Evolutionary conservation across 208 protist genomes (phyloP), one percentile per base, ranked within the genome.

Genomic region (Novymonas esmeraldas): DNA sequence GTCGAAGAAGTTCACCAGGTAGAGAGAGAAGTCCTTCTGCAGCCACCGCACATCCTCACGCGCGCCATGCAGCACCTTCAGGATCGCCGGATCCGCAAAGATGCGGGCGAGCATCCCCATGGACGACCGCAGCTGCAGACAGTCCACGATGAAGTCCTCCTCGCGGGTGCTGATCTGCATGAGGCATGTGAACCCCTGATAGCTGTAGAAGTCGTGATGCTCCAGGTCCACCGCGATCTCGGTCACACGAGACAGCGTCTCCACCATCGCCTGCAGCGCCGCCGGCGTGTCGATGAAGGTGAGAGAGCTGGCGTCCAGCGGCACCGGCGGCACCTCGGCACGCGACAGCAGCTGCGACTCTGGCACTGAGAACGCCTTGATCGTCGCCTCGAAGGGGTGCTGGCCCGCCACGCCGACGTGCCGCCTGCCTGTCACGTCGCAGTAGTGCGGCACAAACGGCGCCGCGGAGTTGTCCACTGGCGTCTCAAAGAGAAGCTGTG

Each of bases 1-100:
- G 82, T 99, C 98, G 70, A 99, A 99, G 69, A 99, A 90, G 77
- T 99, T 99, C 33, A 99, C 93, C 51, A 99, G 42, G 75, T 99
- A 99, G 11, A 99, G 68, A 6, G 95, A 93, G 80, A 99, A 99
- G 78, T 99, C 98, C 28, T 98, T 90, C 81, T 99, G 98, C 10
- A 99, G 82, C 98, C 98, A 99, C 7, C 98, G 73, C 22, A 99
- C 82, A 78, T 99, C 98, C 54, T 92, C 91, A 24, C 97, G 87
- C 29, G 94, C 91, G 33, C 98, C 98, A 76, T 99, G 98, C n/a
- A 99, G 57, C 2, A 99, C 97, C 70, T 98, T 99, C n/a, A 98
- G 64, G 41, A 99, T 97, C 6, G 34, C 36, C 2, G 97, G 91
- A 61, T 99, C 82, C 49, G 97, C 83, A 70, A 99, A 98, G 2